phyloP scores from a whole-genome alignment of 2,329 filamentous ascomycete genomes.

The Coniella lustricola region DNA sequence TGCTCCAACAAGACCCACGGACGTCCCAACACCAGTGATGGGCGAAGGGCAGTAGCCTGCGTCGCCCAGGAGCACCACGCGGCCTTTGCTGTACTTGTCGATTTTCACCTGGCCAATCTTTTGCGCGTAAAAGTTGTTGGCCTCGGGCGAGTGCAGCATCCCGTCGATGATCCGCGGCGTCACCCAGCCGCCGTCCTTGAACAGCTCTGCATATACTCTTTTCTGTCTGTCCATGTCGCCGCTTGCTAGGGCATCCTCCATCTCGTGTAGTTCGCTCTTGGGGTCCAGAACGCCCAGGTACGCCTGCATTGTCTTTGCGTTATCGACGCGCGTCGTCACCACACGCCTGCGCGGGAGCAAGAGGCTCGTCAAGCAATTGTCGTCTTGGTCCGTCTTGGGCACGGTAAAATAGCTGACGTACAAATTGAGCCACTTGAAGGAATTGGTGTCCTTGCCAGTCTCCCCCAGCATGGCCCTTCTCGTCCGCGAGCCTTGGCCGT shows the following conservation, averaged over 20 bases:
- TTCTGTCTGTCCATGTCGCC: slow-evolving; percentile 11
- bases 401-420: slow-evolving; percentile 20
- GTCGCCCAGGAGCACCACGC: slow-evolving; percentile 47
- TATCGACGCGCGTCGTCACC: slow-evolving; percentile 32
- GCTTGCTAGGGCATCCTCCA: slow-evolving; percentile 3
- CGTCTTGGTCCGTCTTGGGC: slow-evolving; percentile 7
- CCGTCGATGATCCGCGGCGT: slow-evolving; percentile 33
- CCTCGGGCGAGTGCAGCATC: slow-evolving; percentile 25
- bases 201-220: slow-evolving; percentile 4
- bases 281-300: slow-evolving; percentile 6
- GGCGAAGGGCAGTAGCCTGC: slow-evolving; percentile 43
- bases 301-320: slow-evolving; percentile 24
- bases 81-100: slow-evolving; percentile 35
- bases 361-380: not conserved
- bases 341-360: slow-evolving; percentile 25
- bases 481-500: slow-evolving; percentile 43
- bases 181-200: slow-evolving; percentile 34
- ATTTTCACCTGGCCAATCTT: slow-evolving; percentile 39
- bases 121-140: slow-evolving; percentile 40
- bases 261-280: not conserved
- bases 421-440: slow-evolving; percentile 20
- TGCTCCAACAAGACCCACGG: slow-evolving; percentile 39
- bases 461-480: slow-evolving; percentile 32
- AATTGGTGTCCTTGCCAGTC: slow-evolving; percentile 18
- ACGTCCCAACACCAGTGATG: slow-evolving; percentile 45